phyloP scores from a whole-genome alignment of 768 basidiomycete species.

The Rhodotorula graminis region DNA sequence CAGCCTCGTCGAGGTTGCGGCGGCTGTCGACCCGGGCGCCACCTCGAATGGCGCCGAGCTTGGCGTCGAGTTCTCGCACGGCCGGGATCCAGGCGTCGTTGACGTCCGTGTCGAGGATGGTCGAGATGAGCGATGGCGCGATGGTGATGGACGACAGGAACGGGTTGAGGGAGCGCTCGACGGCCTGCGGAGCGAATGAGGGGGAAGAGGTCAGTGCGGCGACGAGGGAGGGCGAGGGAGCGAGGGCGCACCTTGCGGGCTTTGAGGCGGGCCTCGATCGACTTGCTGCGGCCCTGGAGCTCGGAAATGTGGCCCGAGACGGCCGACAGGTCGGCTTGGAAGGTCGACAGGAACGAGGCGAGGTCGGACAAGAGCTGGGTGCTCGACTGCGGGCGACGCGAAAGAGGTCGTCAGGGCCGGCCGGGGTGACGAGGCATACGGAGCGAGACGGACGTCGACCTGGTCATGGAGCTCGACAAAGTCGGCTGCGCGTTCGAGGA shows the following conservation, averaged over 20 bases:
- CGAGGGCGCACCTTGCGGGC: conserved; percentile 65
- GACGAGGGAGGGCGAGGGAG: no score
- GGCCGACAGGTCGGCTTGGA: conserved; percentile 85
- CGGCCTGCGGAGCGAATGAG: conserved; percentile 56
- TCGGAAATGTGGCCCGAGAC: conserved; percentile 97
- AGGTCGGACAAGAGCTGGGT: conserved; percentile 77
- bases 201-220: neutral
- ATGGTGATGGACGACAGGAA: conserved; percentile 76
- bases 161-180: conserved; percentile 77
- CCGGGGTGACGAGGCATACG: neutral
- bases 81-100: conserved; percentile 66
- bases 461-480: conserved; percentile 87
- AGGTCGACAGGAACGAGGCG: conserved; percentile 85
- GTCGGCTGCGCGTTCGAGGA: conserved; percentile 52
- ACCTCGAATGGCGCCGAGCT: conserved; percentile 62
- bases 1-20: conserved; percentile 71
- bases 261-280: conserved; percentile 79
- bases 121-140: conserved; percentile 68
- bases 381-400: conserved; percentile 61
- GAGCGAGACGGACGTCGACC: conserved; percentile 59
- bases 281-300: conserved; percentile 80
- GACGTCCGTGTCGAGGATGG: conserved; percentile 74
- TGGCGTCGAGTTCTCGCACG: conserved; percentile 73
- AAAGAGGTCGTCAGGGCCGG: neutral
- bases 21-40: conserved; percentile 82